Evolutionary conservation across 2,329 filamentous ascomycete species (phyloP).

Genomic region (Sporothrix dimorphospora): DNA sequence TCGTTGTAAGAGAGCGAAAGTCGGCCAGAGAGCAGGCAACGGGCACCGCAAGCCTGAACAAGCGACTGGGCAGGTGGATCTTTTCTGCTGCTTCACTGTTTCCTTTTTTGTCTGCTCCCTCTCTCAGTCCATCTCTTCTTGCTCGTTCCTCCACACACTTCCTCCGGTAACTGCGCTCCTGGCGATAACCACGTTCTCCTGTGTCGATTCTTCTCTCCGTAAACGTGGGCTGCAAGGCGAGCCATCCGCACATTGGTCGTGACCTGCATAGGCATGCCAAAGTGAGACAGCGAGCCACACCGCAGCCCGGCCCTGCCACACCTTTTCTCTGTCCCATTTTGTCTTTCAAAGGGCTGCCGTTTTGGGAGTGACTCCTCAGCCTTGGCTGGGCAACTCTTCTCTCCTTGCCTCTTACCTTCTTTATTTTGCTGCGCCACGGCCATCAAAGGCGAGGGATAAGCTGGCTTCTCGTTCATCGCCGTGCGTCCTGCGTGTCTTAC

Average conservation of each 20-base stretch:
- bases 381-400: conserved; percentile 9
- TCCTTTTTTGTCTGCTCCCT: not conserved
- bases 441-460: not conserved
- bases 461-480: conserved; percentile 3
- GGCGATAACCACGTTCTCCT: conserved; percentile 9
- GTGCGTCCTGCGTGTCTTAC: conserved; percentile 19
- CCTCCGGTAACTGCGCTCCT: not conserved
- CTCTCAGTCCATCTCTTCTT: not conserved
- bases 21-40: not conserved
- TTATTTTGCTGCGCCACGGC: conserved; percentile 18
- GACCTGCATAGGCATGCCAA: conserved; percentile 37
- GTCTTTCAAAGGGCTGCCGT: not conserved
- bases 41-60: not conserved
- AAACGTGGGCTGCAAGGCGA: conserved; percentile 22
- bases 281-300: conserved; percentile 44
- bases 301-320: conserved; percentile 1
- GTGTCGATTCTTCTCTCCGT: not conserved
- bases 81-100: not conserved
- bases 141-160: not conserved
- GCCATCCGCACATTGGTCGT: conserved; percentile 36
- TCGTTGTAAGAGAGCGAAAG: not conserved
- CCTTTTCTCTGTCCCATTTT: not conserved
- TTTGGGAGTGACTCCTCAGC: conserved; percentile 19
- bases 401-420: not conserved
- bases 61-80: not conserved